Evolutionary conservation across 1,284 basidiomycete genomes (phyloP), one percentile per base, ranked within the genome.

Genomic region (Ustilago shanxiensis): DNA sequence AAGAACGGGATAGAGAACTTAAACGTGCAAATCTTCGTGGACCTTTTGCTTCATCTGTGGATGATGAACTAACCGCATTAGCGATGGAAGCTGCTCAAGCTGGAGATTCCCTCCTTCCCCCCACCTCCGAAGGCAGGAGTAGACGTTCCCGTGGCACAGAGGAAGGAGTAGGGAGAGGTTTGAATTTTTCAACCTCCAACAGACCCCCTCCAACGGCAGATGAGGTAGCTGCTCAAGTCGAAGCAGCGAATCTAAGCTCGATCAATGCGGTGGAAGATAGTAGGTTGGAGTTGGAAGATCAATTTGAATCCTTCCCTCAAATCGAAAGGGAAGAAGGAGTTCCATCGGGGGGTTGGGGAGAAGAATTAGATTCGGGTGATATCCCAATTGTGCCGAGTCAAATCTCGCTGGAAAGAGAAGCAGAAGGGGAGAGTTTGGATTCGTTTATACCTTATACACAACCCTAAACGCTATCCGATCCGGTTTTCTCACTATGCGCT

Each of bases 21-120:
- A n/a, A n/a, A n/a, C n/a, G n/a, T n/a, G n/a, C n/a, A n/a, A n/a
- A n/a, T n/a, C n/a, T n/a, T n/a, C n/a, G n/a, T n/a, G n/a, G n/a
- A n/a, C n/a, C n/a, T n/a, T n/a, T n/a, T n/a, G 3, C 1, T 22
- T 9, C 45, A 22, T 2, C 64, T 1, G 31, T 59, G 3, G 68
- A 68, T 37, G 61, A 77, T 35, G 74, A 77, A 29, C 62, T 77
- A 2, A 66, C 69, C 1, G 66, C 69, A 10, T 29, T 77, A 13
- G 74, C 74, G 1, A 18, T 22, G 0, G 74, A 77, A 51, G 69
- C 74, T 18, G 62, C 59, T 10, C 62, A 72, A 47, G 74, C 74
- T 0, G 74, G 74, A 7, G 68, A 58, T 26, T 51, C 11, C 14
- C n/a, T 22, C 29, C 56, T 35, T 11, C 24, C 20, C 29, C 39